Conservation (phyloP, 192 early-diverging fungal genomes). For the Diversispora epigaea region DNA sequence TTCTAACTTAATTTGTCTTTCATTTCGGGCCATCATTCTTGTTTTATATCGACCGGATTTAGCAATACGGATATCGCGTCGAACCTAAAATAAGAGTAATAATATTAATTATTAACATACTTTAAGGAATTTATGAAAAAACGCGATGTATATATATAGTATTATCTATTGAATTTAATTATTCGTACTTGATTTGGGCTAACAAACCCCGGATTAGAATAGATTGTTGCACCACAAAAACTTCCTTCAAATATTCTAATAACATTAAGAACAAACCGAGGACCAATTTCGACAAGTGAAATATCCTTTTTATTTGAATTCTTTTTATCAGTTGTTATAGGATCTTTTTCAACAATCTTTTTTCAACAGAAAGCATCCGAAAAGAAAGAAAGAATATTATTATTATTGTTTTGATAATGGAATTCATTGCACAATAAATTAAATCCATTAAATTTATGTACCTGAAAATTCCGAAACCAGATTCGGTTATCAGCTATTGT, state of each 20-base stretch:
- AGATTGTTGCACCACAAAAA: conserved; percentile 91
- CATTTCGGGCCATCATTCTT: background rate
- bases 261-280: conserved; percentile 90
- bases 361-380: background rate
- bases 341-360: conserved; percentile 71
- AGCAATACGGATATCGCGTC: background rate
- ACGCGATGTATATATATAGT: background rate
- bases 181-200: conserved; percentile 57
- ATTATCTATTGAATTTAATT: background rate
- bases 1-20: background rate
- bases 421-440: background rate
- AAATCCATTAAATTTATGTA: conserved; percentile 26
- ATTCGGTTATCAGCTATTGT: conserved; percentile 84
- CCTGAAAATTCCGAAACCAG: conserved; percentile 97
- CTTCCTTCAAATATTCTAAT: conserved; percentile 95
- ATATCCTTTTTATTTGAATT: conserved; percentile 56
- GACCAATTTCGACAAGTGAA: conserved; percentile 92
- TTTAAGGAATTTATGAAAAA: background rate
- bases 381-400: background rate
- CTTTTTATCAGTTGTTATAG: conserved; percentile 10
- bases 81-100: background rate
- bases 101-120: background rate
- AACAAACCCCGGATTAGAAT: conserved; percentile 85
- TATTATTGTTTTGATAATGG: conserved; percentile 6
- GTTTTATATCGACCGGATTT: conserved; percentile 2